Evolutionary conservation across 805 yeast species (phyloP).

Genomic region (Metschnikowia similis): DNA sequence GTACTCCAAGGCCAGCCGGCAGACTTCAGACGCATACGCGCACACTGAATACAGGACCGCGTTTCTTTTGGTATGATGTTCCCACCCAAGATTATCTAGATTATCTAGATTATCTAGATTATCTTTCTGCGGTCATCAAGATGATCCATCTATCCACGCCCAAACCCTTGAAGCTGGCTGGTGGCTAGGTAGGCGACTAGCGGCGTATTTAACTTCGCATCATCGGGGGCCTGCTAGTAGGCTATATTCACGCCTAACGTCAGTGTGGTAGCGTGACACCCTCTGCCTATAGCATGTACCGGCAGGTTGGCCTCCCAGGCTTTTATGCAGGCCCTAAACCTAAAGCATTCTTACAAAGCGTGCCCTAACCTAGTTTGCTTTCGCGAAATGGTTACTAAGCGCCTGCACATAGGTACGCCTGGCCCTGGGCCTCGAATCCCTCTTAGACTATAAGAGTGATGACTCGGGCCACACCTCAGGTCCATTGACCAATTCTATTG

Average conservation of each 20-base stretch:
- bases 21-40: not conserved
- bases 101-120: not conserved
- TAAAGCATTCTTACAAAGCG: not conserved
- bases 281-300: no score
- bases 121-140: no score
- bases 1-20: not conserved
- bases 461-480: no score
- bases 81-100: slow-evolving; percentile 1
- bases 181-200: no score
- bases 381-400: not conserved
- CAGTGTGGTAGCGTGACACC: no score
- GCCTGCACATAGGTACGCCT: not conserved
- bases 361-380: not conserved
- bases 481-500: no score
- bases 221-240: no score
- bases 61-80: not conserved
- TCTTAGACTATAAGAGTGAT: not conserved
- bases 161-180: no score
- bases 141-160: not conserved
- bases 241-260: no score
- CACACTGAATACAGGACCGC: not conserved
- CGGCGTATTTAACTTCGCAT: no score
- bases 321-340: no score
- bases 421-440: not conserved
- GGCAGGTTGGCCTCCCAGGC: no score